A percentile compares a stretch with the other conserved stretches of the same genome.
Conservation (phyloP, 495 filamentous ascomycete species). For the Venustampulla echinocandica region DNA sequence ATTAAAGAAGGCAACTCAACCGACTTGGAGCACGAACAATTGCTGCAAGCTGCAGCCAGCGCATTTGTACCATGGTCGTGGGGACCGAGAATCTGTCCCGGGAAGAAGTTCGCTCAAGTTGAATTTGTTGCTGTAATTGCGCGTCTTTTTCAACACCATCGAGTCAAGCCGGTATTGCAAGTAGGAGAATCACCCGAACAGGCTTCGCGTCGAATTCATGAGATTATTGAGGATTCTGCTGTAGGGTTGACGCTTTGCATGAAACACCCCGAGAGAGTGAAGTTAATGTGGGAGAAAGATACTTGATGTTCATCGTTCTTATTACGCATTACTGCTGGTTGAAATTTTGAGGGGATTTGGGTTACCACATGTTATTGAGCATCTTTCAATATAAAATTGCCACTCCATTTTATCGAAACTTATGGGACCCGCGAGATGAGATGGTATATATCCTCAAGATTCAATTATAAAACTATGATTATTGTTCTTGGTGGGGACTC, state of each 20-base stretch:
- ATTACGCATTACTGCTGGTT: too few relatives aligned
- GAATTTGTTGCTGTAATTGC: constrained; percentile 43
- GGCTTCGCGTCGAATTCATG: constrained; percentile 22
- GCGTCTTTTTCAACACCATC: constrained; percentile 30
- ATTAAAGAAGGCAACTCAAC: constrained; percentile 1
- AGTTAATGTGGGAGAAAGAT: constrained; percentile 19
- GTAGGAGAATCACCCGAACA: constrained; percentile 25
- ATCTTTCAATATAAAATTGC: too few relatives aligned
- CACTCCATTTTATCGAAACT: too few relatives aligned
- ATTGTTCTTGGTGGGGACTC: too few relatives aligned
- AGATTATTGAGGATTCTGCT: constrained; percentile 27
- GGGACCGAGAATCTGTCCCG: constrained; percentile 37
- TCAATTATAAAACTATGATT: too few relatives aligned
- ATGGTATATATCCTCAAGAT: too few relatives aligned
- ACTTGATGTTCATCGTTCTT: too few relatives aligned
- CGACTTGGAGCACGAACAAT: constrained; percentile 4
- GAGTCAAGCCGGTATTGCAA: constrained; percentile 22
- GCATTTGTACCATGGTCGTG: constrained; percentile 41
- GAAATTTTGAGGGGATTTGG: too few relatives aligned
- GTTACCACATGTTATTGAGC: too few relatives aligned
- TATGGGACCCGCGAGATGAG: too few relatives aligned
- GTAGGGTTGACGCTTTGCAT: constrained; percentile 31
- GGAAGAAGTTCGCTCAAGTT: constrained; percentile 42
- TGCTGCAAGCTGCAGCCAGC: constrained; percentile 28
- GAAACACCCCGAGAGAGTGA: constrained; percentile 28